These are phyloP conservation scores for Dillenia suffruticosa DNA, from an alignment of 164 flowering plant genomes.

Conservation along the genomic window DNA sequence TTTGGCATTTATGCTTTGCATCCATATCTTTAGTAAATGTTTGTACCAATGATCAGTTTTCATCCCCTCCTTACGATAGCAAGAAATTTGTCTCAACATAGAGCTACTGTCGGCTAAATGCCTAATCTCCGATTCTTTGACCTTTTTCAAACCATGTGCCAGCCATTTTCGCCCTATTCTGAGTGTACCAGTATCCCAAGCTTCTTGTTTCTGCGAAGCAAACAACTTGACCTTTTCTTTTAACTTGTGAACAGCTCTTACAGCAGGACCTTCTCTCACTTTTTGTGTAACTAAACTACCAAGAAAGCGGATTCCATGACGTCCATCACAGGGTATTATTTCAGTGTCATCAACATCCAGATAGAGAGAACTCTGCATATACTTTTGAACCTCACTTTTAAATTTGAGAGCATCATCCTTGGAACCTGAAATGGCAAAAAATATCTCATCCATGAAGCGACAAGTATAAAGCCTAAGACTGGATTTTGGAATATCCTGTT, in stretches of 20 bases:
- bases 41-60: conserved; percentile 95
- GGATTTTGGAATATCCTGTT: conserved; percentile 14
- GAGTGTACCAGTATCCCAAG: conserved; percentile 62
- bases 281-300: conserved; percentile 48
- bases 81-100: conserved; percentile 54
- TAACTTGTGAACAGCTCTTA: conserved; percentile 78
- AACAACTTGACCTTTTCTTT: conserved; percentile 71
- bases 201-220: conserved; percentile 67
- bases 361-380: conserved; percentile 39
- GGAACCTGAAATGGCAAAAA: conserved; percentile 65
- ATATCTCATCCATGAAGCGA: conserved; percentile 86
- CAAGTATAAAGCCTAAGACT: conserved; percentile 55
- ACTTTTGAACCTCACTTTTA: conserved; percentile 45
- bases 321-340: conserved; percentile 33
- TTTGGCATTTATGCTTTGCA: conserved; percentile 62
- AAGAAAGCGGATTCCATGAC: conserved; percentile 47
- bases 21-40: conserved; percentile 68
- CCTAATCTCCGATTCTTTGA: conserved; percentile 82
- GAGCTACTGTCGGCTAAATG: conserved; percentile 56
- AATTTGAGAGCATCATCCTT: conserved; percentile 46
- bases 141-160: conserved; percentile 78
- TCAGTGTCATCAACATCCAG: conserved; percentile 45
- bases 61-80: conserved; percentile 81
- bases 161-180: conserved; percentile 85
- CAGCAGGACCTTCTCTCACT: conserved; percentile 47